Percentiles rank a stretch among this genome's conserved stretches.
Evolutionary conservation across 305 asterid species (phyloP).

Genomic region (Vinca major): DNA sequence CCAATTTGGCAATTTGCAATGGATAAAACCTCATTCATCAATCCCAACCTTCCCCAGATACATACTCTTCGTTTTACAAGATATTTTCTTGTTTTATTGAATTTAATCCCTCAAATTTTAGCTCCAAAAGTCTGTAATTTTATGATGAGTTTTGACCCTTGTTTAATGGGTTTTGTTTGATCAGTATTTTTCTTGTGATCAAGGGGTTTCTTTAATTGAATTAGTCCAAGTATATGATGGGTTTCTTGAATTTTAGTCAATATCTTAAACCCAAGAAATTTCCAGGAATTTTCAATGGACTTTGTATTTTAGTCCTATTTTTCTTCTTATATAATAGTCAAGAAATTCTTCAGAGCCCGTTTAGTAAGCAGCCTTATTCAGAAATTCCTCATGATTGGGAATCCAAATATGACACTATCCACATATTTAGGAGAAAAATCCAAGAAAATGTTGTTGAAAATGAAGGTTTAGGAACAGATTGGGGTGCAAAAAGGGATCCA

Average conservation of each 20-base stretch:
- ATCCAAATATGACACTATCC: constrained; percentile 4
- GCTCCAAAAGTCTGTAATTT: neutral
- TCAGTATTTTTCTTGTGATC: neutral
- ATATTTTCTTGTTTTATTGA: neutral
- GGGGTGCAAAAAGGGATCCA: constrained; percentile 21
- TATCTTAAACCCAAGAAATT: constrained; percentile 28
- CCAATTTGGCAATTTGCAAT: neutral
- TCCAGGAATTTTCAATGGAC: constrained; percentile 44
- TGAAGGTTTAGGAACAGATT: constrained; percentile 2
- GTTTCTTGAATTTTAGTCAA: constrained; percentile 9
- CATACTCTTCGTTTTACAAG: neutral
- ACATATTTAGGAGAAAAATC: constrained; percentile 24
- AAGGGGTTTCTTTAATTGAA: neutral
- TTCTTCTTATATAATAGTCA: constrained; percentile 25
- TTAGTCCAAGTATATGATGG: constrained; percentile 26
- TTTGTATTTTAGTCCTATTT: constrained; percentile 34
- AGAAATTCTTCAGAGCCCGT: constrained; percentile 29
- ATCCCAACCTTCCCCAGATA: constrained; percentile 8
- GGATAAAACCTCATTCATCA: constrained; percentile 1
- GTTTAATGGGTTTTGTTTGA: neutral
- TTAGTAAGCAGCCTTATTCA: constrained; percentile 17
- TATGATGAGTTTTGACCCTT: neutral
- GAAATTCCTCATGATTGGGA: constrained; percentile 7
- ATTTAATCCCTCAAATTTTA: neutral
- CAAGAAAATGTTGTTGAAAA: constrained; percentile 10